phyloP scores from a whole-genome alignment of 2,329 filamentous ascomycete genomes.

The Paracoccidioides brasiliensis region DNA sequence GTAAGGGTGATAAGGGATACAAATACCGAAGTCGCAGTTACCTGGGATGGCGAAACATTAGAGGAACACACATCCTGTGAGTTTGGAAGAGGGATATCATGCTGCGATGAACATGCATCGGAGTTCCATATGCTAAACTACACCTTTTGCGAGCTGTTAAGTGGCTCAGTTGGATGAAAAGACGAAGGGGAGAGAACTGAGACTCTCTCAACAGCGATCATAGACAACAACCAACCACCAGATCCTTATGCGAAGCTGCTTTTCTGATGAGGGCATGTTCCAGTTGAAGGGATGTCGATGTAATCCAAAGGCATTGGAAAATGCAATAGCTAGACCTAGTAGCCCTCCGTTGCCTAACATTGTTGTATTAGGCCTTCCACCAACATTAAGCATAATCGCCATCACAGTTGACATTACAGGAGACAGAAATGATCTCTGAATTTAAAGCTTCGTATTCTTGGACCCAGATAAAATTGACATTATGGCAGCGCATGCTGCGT shows the following conservation, averaged over 20 bases:
- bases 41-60: slow-evolving; percentile 10
- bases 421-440: slow-evolving; percentile 39
- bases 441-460: slow-evolving; percentile 42
- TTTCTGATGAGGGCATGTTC: slow-evolving; percentile 41
- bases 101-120: slow-evolving; percentile 36
- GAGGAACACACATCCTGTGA: slow-evolving; percentile 21
- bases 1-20: slow-evolving; percentile 36
- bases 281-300: slow-evolving; percentile 42
- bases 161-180: background rate
- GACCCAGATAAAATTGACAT: slow-evolving; percentile 46
- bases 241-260: slow-evolving; percentile 39
- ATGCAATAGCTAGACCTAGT: slow-evolving; percentile 39
- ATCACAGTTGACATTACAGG: slow-evolving; percentile 43
- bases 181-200: no score
- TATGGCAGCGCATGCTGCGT: slow-evolving; percentile 30
- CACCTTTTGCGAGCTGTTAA: slow-evolving; percentile 24
- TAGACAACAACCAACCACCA: slow-evolving; percentile 46
- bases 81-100: slow-evolving; percentile 37
- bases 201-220: slow-evolving; percentile 39
- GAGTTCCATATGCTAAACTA: slow-evolving; percentile 42
- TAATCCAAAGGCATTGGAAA: slow-evolving; percentile 42
- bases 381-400: slow-evolving; percentile 41
- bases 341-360: slow-evolving; percentile 43
- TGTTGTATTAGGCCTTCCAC: slow-evolving; percentile 42
- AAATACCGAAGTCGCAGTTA: slow-evolving; percentile 28